A percentile compares a stretch with the other conserved stretches of the same genome.
Evolutionary conservation across 2,329 filamentous ascomycete species (phyloP).

Genomic region (Colletotrichum sp.): DNA sequence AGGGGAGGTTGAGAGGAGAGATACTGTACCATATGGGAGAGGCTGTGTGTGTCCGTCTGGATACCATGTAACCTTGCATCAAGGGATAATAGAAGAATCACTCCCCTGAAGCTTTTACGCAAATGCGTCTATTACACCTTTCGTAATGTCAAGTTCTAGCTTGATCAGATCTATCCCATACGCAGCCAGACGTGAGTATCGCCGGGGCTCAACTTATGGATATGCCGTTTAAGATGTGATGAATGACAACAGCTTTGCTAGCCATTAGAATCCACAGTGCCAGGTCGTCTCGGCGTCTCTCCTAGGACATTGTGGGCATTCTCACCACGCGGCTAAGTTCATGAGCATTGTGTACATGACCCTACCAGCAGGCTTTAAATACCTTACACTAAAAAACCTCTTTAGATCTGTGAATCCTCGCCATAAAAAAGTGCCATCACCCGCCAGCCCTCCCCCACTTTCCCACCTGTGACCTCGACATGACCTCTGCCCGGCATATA

Average conservation of each 20-base stretch:
- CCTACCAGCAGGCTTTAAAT: too few relatives aligned
- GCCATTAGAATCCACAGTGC: too few relatives aligned
- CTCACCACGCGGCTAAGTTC: too few relatives aligned
- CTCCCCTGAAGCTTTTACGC: not conserved
- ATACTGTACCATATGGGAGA: slow-evolving; percentile 12
- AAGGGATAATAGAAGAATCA: not conserved
- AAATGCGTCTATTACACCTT: not conserved
- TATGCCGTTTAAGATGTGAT: not conserved
- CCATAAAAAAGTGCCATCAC: not conserved
- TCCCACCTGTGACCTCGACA: not conserved
- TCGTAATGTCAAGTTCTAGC: too few relatives aligned
- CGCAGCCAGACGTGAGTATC: too few relatives aligned
- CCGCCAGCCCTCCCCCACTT: not conserved
- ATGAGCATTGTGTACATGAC: too few relatives aligned
- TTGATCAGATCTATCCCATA: too few relatives aligned
- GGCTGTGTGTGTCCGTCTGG: not conserved
- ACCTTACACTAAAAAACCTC: not conserved
- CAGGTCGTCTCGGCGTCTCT: too few relatives aligned
- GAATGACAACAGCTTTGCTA: not conserved
- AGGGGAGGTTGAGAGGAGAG: not conserved
- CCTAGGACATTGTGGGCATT: accelerated
- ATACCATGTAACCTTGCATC: not conserved
- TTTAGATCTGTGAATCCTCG: not conserved
- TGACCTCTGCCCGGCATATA: not conserved
- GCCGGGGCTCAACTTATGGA: too few relatives aligned